A percentile compares a stretch with the other conserved stretches of the same genome.
phyloP scores from a whole-genome alignment of 805 yeast genomes.

The Maudiozyma pseudohumilis region DNA sequence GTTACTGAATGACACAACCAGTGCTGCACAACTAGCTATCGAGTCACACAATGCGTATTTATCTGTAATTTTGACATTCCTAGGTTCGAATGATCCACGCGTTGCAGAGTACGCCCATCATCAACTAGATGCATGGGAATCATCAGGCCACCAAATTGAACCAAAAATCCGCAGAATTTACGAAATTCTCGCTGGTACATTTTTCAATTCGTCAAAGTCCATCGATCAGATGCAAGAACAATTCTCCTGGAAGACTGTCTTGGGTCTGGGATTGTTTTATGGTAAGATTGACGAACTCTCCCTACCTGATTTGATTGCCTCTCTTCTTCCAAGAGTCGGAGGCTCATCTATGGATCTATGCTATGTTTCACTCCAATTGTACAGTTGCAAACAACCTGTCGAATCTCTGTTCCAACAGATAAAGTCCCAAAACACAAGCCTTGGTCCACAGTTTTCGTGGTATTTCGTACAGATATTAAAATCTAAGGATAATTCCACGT shows the following conservation, averaged over 20 bases:
- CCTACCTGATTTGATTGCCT: conserved; percentile 22
- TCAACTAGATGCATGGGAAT: conserved; percentile 62
- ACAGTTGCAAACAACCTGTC: conserved; percentile 9
- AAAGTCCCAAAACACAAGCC: conserved; percentile 6
- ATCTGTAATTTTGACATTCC: conserved; percentile 54
- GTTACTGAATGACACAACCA: conserved; percentile 45
- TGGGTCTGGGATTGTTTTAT: conserved; percentile 54
- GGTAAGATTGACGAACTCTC: conserved; percentile 38
- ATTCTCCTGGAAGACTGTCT: conserved; percentile 56
- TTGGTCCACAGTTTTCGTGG: conserved; percentile 43
- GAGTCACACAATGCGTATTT: conserved; percentile 58
- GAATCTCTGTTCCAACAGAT: conserved; percentile 11
- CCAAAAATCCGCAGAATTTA: conserved; percentile 50
- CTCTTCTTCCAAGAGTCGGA: conserved; percentile 7
- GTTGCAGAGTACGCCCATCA: conserved; percentile 44
- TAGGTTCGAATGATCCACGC: conserved; percentile 60
- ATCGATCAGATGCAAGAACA: conserved; percentile 32
- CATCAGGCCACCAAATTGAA: conserved; percentile 34
- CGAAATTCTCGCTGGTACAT: conserved; percentile 50
- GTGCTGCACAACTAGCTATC: conserved; percentile 55
- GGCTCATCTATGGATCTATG: conserved; percentile 5
- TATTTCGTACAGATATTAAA: conserved; percentile 37
- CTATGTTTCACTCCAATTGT: conserved; percentile 12
- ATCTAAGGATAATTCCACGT: conserved; percentile 19
- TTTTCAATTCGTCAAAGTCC: conserved; percentile 23